phyloP scores from a whole-genome alignment of 768 basidiomycete genomes.

The Agaricus blazei region DNA sequence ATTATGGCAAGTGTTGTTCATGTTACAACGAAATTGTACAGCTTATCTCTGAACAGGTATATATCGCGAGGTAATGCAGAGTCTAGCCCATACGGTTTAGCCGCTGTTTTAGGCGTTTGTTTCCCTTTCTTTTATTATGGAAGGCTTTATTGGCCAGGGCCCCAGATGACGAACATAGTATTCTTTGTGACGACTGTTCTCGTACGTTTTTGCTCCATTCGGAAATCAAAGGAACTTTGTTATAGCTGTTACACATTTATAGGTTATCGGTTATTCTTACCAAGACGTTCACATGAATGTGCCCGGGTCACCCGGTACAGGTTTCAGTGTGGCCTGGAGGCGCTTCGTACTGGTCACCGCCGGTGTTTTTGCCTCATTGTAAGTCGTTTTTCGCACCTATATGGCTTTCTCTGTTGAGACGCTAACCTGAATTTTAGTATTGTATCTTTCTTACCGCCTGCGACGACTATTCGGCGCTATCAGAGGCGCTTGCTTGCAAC shows the following conservation, averaged over 20 bases:
- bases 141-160: conserved; percentile 69
- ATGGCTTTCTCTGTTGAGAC: too few relatives aligned
- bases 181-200: conserved; percentile 59
- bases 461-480: conserved; percentile 68
- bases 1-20: conserved; percentile 49
- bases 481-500: conserved; percentile 69
- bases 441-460: conserved; percentile 71
- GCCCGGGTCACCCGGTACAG: conserved; percentile 52
- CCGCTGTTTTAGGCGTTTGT: conserved; percentile 58
- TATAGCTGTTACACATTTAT: not conserved
- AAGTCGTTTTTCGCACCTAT: conserved; percentile 16
- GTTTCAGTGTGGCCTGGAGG: conserved; percentile 67
- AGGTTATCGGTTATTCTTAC: conserved; percentile 76
- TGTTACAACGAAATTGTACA: not conserved
- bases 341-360: conserved; percentile 65
- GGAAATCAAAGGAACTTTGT: not conserved
- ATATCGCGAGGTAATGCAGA: conserved; percentile 55
- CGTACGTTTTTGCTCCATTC: conserved; percentile 31
- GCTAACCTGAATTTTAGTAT: conserved; percentile 31
- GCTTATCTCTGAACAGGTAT: conserved; percentile 42
- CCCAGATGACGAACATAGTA: conserved; percentile 67
- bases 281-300: conserved; percentile 46
- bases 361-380: conserved; percentile 80
- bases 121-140: conserved; percentile 71
- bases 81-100: conserved; percentile 68